Evolutionary conservation across 176 grass and related monocot species (phyloP), one percentile per base, ranked within the genome.

Genomic region (Areca catechu): DNA sequence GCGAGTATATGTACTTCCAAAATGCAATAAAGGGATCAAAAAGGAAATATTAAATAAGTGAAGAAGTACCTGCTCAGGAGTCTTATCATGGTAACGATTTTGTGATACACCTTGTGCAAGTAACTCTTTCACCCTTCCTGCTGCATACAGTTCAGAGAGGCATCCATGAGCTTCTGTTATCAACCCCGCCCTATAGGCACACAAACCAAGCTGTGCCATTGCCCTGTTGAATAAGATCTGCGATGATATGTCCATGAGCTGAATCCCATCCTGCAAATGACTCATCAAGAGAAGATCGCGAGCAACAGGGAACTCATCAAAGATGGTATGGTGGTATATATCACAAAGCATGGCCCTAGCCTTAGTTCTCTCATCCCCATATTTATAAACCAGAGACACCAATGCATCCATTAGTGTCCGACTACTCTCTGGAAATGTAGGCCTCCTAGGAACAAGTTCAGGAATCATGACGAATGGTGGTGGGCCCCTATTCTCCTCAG

Each of bases 221-320:
- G 82, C 91, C 49, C 91, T 77, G 22, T 96, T 96, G 63, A 87
- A 96, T 54, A 96, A 62, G 34, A 96, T 96, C 71, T 96, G 91
- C 21, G 91, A 96, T 3, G 83, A 80, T 67, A 96, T 96, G 73
- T 96, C 91, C 91, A 96, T 84, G 37, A 90, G 82, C 60, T 90
- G 91, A 74, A 96, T 28, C 1, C 86, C 91, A 74, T 96, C 91
- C 77, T 96, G 91, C 62, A 96, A 82, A 57, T 86, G 91, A 55
- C 91, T 96, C 91, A 96, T 96, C 55, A 96, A 82, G 53, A 96
- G 80, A 68, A 96, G 80, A 73, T 96, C 86, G 34, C 91, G 76
- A 53, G 91, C 86, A 48, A 96, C 73, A 49, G 82, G 49, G 74
- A 82, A 96, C 63, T 96, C 71, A 71, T 96, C 92, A 74, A 79